phyloP scores from a whole-genome alignment of 495 filamentous ascomycete species.

The Aspergillus mulundensis region DNA sequence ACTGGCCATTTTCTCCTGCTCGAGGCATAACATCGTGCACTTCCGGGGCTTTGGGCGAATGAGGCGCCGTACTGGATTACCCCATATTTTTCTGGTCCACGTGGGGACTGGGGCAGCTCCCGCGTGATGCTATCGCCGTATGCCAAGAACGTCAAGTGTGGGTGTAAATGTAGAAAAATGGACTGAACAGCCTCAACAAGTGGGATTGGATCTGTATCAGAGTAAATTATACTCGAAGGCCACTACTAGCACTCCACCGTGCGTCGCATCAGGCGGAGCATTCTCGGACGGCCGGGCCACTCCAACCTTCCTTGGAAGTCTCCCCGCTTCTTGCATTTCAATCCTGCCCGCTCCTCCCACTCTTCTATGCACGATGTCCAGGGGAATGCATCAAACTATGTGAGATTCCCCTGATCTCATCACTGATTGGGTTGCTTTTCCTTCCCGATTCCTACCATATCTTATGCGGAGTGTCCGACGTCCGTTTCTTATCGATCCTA shows the following conservation, averaged over 20 bases:
- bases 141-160: not conserved
- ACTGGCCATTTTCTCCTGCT: not conserved
- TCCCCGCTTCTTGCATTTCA: slow-evolving; percentile 5
- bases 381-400: slow-evolving; percentile 6
- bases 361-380: not conserved
- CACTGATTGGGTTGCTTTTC: slow-evolving; percentile 11
- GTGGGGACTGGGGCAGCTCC: not conserved
- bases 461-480: not conserved
- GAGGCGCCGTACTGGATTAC: not conserved
- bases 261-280: slow-evolving; percentile 1
- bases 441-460: not conserved
- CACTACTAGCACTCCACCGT: not conserved
- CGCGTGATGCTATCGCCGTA: slow-evolving; percentile 3
- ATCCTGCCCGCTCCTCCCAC: not conserved
- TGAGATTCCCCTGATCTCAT: slow-evolving; percentile 3
- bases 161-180: slow-evolving; percentile 1
- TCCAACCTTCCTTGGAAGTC: not conserved
- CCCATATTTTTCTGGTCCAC: not conserved
- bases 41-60: not conserved
- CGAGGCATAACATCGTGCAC: not conserved
- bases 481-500: slow-evolving; percentile 3
- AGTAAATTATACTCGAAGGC: not conserved
- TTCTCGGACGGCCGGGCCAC: not conserved
- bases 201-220: not conserved
- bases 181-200: not conserved